These are phyloP conservation scores for Craterostigma plantagineum DNA, from an alignment of 257 asterid genomes.

Conservation along the genomic window DNA sequence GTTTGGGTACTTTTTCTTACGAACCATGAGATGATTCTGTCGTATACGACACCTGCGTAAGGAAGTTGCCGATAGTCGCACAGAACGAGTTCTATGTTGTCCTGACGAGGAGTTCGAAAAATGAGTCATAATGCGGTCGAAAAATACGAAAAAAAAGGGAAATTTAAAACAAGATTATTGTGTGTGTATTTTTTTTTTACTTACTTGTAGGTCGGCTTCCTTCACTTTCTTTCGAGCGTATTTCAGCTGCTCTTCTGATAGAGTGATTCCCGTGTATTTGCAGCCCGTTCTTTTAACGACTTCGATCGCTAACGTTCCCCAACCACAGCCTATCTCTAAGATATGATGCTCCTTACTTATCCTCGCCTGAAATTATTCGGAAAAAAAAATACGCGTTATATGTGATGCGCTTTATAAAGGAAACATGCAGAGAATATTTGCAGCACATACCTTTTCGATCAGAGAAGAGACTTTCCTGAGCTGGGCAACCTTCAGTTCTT, in stretches of 20 bases:
- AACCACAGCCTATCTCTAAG: slow-evolving; percentile 89
- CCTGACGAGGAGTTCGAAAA: slow-evolving; percentile 26
- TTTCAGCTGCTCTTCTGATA: slow-evolving; percentile 57
- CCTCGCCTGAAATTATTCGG: slow-evolving; percentile 37
- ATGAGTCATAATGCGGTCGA: background rate
- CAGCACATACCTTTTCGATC: slow-evolving; percentile 43
- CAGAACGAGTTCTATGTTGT: slow-evolving; percentile 46
- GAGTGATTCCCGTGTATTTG: slow-evolving; percentile 79
- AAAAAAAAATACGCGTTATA: background rate
- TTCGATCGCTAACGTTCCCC: slow-evolving; percentile 90
- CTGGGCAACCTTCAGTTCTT: slow-evolving; percentile 75
- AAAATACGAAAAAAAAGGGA: background rate
- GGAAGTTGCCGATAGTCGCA: slow-evolving; percentile 83
- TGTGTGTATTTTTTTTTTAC: background rate
- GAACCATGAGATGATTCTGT: slow-evolving; percentile 83
- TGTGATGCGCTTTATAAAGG: background rate
- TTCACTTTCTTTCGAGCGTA: slow-evolving; percentile 61
- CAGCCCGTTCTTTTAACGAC: slow-evolving; percentile 72
- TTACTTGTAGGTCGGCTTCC: slow-evolving; percentile 79
- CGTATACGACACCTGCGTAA: slow-evolving; percentile 26
- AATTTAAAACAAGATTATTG: background rate
- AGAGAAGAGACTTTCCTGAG: slow-evolving; percentile 54
- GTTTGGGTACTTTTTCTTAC: no score
- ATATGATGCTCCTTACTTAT: slow-evolving; percentile 48
- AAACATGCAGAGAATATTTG: background rate